A percentile compares a stretch with the other conserved stretches of the same genome.
Conservation (phyloP, 495 filamentous ascomycete genomes). For the Pseudotulostoma volvatum region DNA sequence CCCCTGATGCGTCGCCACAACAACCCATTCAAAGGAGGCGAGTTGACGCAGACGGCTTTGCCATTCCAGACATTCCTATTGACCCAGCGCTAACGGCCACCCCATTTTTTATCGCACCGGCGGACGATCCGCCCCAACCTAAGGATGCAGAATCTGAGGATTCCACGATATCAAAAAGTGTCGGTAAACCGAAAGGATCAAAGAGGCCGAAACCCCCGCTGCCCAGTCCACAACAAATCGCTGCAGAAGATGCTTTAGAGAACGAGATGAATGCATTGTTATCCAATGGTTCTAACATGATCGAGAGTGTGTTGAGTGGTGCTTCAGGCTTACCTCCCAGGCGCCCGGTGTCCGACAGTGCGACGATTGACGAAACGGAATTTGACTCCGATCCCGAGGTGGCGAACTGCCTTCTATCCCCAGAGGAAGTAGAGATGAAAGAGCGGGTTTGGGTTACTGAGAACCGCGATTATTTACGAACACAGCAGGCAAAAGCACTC, state of each 20-base stretch:
- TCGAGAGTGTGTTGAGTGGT: constrained; percentile 11
- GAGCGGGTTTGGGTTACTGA: constrained; percentile 85
- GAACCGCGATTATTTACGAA: constrained; percentile 78
- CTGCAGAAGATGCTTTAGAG: constrained; percentile 29
- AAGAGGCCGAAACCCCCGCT: constrained; percentile 15
- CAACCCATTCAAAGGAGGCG: constrained; percentile 14
- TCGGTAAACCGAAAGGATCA: constrained; percentile 18
- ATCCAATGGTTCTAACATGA: constrained; percentile 23
- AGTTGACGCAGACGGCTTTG: constrained; percentile 32
- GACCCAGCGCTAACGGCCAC: constrained; percentile 24
- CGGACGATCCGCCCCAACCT: no score
- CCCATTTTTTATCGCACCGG: not conserved
- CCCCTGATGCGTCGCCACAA: constrained; percentile 1
- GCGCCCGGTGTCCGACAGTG: constrained; percentile 23
- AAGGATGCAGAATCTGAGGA: not conserved
- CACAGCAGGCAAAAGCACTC: constrained; percentile 60
- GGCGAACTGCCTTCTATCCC: constrained; percentile 50
- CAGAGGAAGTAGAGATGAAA: constrained; percentile 57
- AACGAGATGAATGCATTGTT: constrained; percentile 26
- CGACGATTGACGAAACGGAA: constrained; percentile 54
- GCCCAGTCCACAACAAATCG: constrained; percentile 24
- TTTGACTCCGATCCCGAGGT: constrained; percentile 74
- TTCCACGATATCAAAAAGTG: constrained; percentile 4
- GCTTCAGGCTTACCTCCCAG: constrained; percentile 2
- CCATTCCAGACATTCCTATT: constrained; percentile 31